These are phyloP conservation scores for Suhomyces prunicola DNA, from an alignment of 805 yeast species.

Conservation along the genomic window DNA sequence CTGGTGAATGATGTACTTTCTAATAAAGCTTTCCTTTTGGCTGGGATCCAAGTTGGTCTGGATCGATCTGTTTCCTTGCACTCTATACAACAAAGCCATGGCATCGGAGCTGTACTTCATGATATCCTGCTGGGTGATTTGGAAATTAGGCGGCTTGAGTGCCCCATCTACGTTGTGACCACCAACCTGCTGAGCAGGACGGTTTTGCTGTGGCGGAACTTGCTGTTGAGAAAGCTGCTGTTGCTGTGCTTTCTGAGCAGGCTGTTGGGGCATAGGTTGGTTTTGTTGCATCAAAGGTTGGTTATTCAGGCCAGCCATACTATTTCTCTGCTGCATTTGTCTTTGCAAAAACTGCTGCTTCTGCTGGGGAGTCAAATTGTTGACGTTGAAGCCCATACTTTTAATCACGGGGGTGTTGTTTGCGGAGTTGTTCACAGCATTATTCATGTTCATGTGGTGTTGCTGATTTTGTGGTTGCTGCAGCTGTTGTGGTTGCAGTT, in stretches of 20 bases:
- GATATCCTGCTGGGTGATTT: slow-evolving; percentile 37
- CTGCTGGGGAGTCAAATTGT: slow-evolving; percentile 33
- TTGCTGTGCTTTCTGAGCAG: slow-evolving; percentile 13
- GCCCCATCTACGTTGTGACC: slow-evolving; percentile 2
- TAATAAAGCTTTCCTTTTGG: slow-evolving; percentile 37
- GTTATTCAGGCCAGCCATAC: slow-evolving; percentile 6
- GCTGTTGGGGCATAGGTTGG: slow-evolving; percentile 16
- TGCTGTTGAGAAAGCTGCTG: slow-evolving; percentile 14
- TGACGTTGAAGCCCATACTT: slow-evolving; percentile 18
- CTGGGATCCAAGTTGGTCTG: slow-evolving; percentile 32
- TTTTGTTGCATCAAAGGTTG: slow-evolving; percentile 21
- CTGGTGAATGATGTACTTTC: slow-evolving; percentile 39
- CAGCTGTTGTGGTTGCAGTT: slow-evolving; percentile 12
- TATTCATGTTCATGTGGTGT: slow-evolving; percentile 7
- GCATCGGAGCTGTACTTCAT: slow-evolving; percentile 40
- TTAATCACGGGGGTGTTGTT: slow-evolving; percentile 13
- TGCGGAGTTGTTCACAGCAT: slow-evolving; percentile 6
- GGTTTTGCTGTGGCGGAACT: slow-evolving; percentile 16
- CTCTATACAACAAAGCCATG: slow-evolving; percentile 31
- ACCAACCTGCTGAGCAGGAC: slow-evolving; percentile 3
- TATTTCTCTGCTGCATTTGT: slow-evolving; percentile 28
- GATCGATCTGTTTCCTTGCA: slow-evolving; percentile 36
- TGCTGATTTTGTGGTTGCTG: slow-evolving; percentile 11
- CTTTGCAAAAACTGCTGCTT: slow-evolving; percentile 37
- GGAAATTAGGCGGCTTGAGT: slow-evolving; percentile 28